A percentile compares a stretch with the other conserved stretches of the same genome.
These are phyloP conservation scores for Penicillium palitans DNA, from an alignment of 2,329 filamentous ascomycete species.

Conservation along the genomic window DNA sequence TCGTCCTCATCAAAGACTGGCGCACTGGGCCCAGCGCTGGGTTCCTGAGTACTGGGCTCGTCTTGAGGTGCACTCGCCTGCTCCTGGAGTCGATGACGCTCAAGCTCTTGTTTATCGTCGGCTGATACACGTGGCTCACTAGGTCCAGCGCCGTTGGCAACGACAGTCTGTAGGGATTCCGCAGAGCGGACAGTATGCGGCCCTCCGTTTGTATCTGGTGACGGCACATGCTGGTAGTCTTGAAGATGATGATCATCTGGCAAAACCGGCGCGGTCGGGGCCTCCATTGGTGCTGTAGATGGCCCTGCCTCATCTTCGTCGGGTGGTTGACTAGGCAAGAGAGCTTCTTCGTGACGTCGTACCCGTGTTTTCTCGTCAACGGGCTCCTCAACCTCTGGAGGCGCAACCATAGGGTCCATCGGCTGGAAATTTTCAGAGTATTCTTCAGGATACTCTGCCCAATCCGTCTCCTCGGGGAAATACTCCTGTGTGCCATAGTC, in stretches of 20 bases:
- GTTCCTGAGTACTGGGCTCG: conserved; percentile 18
- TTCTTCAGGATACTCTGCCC: conserved; percentile 33
- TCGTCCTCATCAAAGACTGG: conserved; percentile 60
- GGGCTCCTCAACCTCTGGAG: conserved; percentile 58
- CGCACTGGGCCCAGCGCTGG: conserved; percentile 52
- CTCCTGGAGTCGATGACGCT: conserved; percentile 63
- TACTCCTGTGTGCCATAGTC: conserved; percentile 25
- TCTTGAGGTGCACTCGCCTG: conserved; percentile 62
- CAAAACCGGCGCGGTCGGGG: conserved; percentile 48
- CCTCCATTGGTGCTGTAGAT: conserved; percentile 42
- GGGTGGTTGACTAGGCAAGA: conserved; percentile 79
- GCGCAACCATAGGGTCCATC: conserved; percentile 33
- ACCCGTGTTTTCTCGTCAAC: conserved; percentile 81
- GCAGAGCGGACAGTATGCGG: conserved; percentile 30
- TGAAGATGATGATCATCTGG: conserved; percentile 56
- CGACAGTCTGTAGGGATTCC: conserved; percentile 34
- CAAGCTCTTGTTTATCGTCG: conserved; percentile 80
- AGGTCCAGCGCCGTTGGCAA: conserved; percentile 43
- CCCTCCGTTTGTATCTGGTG: conserved; percentile 20
- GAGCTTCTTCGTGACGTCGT: conserved; percentile 71
- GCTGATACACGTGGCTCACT: conserved; percentile 26
- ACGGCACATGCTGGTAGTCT: conserved; percentile 39
- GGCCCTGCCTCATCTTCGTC: conserved; percentile 47
- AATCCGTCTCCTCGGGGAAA: conserved; percentile 23
- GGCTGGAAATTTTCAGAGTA: conserved; percentile 27